Conservation (phyloP, 208 protist genomes). For the Acanthamoeba divionensis region DNA sequence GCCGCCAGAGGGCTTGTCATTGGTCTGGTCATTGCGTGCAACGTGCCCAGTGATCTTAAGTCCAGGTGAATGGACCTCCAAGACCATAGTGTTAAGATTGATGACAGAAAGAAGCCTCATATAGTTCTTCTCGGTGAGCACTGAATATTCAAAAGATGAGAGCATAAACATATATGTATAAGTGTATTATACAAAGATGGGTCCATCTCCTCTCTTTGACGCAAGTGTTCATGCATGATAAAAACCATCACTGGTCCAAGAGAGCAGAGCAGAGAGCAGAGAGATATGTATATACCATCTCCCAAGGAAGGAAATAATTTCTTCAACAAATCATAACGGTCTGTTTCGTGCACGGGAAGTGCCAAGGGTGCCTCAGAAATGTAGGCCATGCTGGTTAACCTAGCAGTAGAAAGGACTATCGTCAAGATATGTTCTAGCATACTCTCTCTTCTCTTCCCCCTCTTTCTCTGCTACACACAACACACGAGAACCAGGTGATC, state of each 20-base stretch:
- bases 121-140: constrained; percentile 41
- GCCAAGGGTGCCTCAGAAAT: constrained; percentile 18
- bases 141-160: not conserved
- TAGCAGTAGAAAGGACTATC: not conserved
- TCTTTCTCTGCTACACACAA: no score
- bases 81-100: constrained; percentile 31
- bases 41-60: constrained; percentile 5
- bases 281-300: not conserved
- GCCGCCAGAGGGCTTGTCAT: no score
- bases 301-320: not conserved
- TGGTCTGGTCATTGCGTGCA: no score
- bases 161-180: not conserved
- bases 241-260: no score
- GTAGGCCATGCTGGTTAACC: constrained; percentile 23
- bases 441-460: not conserved
- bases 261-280: no score
- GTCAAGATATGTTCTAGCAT: not conserved
- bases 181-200: not conserved
- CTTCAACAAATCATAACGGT: not conserved
- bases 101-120: constrained; percentile 41
- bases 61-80: not conserved
- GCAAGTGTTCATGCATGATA: not conserved
- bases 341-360: not conserved
- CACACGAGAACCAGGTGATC: no score
- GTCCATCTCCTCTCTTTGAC: no score